Conservation (phyloP, 2,329 filamentous ascomycete species). For the Colletotrichum lentis region DNA sequence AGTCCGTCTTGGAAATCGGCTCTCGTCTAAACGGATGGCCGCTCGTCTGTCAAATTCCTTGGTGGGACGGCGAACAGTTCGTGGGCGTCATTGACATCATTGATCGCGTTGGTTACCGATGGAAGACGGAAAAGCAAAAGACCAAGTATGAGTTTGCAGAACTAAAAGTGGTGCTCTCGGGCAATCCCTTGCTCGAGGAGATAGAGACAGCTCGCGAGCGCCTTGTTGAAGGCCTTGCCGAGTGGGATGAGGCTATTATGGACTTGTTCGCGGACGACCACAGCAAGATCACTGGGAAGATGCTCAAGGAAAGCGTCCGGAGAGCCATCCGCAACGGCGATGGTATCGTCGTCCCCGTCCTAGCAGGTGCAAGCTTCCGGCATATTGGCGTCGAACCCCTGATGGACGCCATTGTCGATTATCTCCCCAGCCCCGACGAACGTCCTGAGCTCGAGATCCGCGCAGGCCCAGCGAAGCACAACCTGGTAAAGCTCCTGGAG, state of each 20-base stretch:
- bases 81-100: conserved; percentile 87
- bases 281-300: conserved; percentile 72
- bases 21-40: conserved; percentile 83
- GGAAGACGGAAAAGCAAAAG: conserved; percentile 59
- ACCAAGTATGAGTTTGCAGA: conserved; percentile 43
- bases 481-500: conserved; percentile 46
- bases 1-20: conserved; percentile 86
- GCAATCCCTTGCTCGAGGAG: conserved; percentile 67
- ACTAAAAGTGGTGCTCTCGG: conserved; percentile 48
- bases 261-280: conserved; percentile 83
- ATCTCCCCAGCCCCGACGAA: conserved; percentile 84
- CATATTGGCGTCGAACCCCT: conserved; percentile 95
- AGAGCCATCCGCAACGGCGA: conserved; percentile 72
- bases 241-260: conserved; percentile 86
- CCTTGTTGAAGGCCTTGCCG: conserved; percentile 84
- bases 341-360: conserved; percentile 82
- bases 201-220: conserved; percentile 78
- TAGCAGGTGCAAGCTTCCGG: conserved; percentile 89
- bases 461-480: conserved; percentile 65
- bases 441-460: conserved; percentile 81
- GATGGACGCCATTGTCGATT: conserved; percentile 86
- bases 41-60: conserved; percentile 91
- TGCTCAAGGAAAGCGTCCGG: conserved; percentile 78
- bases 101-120: conserved; percentile 76
- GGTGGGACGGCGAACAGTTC: conserved; percentile 85